Percentiles rank a stretch among this genome's conserved stretches.
Evolutionary conservation across 164 flowering plant genomes (phyloP).

Genomic region (Echeveria elegans): DNA sequence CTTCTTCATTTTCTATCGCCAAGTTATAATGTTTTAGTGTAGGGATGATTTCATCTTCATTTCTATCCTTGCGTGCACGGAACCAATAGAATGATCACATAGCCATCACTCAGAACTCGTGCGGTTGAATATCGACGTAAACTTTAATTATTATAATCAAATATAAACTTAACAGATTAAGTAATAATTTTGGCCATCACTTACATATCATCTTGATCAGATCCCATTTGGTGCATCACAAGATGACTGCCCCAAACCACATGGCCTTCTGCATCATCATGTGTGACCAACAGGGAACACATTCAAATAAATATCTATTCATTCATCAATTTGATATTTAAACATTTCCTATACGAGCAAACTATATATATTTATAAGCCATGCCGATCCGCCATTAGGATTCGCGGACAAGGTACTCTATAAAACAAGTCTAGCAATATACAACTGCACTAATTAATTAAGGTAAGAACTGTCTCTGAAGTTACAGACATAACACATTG

Average conservation of each 20-base stretch:
- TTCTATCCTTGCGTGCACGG: neutral
- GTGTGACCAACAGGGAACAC: neutral
- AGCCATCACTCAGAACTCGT: neutral
- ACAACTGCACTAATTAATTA: conserved; percentile 1
- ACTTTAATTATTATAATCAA: too few relatives aligned
- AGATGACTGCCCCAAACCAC: conserved; percentile 7
- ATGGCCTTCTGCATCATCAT: conserved; percentile 1
- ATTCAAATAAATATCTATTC: neutral
- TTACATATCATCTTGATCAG: neutral
- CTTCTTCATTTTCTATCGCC: neutral
- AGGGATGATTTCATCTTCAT: neutral
- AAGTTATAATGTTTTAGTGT: too few relatives aligned
- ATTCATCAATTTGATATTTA: neutral
- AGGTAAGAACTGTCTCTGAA: conserved; percentile 4
- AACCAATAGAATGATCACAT: neutral
- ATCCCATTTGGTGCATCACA: neutral
- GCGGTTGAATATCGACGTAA: too few relatives aligned
- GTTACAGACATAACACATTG: neutral
- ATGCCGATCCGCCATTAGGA: neutral
- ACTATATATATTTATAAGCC: neutral
- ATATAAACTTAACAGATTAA: neutral
- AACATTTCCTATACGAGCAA: too few relatives aligned
- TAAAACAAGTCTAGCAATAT: neutral
- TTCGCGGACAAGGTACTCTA: neutral
- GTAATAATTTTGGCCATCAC: neutral